phyloP scores from a whole-genome alignment of 2,329 filamentous ascomycete species.

The Cryoendolithus antarcticus region DNA sequence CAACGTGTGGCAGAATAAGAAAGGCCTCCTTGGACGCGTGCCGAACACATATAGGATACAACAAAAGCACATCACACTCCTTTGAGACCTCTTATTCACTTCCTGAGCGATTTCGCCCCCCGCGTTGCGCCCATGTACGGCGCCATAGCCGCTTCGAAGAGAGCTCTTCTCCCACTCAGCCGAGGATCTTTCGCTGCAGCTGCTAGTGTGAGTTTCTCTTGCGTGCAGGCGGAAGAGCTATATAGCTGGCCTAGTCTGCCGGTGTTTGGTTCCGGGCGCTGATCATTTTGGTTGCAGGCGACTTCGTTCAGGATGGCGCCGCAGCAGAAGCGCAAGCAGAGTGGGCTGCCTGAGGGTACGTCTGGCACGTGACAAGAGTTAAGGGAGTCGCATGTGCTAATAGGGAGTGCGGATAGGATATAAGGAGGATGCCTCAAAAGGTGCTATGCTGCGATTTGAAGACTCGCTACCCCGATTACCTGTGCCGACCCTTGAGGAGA shows the following conservation, averaged over 20 bases:
- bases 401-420: constrained; percentile 44
- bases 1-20: too few species aligned
- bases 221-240: too few species aligned
- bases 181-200: constrained; percentile 13
- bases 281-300: constrained; percentile 3
- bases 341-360: constrained; percentile 35
- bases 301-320: constrained; percentile 19
- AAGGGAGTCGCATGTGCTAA: constrained; percentile 1
- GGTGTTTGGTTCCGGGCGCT: neutral
- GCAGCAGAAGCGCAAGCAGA: constrained; percentile 29
- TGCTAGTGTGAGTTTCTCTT: constrained; percentile 7
- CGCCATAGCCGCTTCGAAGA: too few species aligned
- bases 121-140: too few species aligned
- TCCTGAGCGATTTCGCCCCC: too few species aligned
- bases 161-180: constrained; percentile 1
- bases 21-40: too few species aligned
- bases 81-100: too few species aligned
- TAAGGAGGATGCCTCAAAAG: constrained; percentile 66
- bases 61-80: too few species aligned
- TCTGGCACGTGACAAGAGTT: constrained; percentile 5
- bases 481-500: constrained; percentile 73
- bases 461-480: constrained; percentile 71
- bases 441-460: constrained; percentile 71
- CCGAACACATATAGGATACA: too few species aligned
- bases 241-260: constrained; percentile 1